A percentile compares a stretch with the other conserved stretches of the same genome.
Conservation (phyloP, 2,329 filamentous ascomycete genomes). For the Coniella lustricola region DNA sequence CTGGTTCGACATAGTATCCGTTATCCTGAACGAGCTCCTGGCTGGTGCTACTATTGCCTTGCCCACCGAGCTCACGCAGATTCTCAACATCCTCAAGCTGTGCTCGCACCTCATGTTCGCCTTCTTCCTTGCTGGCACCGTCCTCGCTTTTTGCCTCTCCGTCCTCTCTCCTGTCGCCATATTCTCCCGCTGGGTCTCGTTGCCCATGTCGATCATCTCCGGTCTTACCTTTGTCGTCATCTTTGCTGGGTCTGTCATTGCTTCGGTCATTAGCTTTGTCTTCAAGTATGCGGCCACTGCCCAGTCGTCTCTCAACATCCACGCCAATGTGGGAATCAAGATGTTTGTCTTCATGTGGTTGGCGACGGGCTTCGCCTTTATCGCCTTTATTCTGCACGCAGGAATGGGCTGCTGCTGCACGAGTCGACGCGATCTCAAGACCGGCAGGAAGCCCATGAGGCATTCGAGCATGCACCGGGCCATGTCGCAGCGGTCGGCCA, state of each 20-base stretch:
- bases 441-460: slow-evolving; percentile 26
- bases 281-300: slow-evolving; percentile 70
- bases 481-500: slow-evolving; percentile 10
- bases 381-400: slow-evolving; percentile 68
- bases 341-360: slow-evolving; percentile 93
- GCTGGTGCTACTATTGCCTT: slow-evolving; percentile 76
- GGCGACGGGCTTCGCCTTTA: slow-evolving; percentile 56
- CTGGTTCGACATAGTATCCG: slow-evolving; percentile 86
- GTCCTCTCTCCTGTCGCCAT: slow-evolving; percentile 54
- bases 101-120: slow-evolving; percentile 84
- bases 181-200: slow-evolving; percentile 50
- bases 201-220: slow-evolving; percentile 61
- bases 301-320: slow-evolving; percentile 69
- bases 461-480: slow-evolving; percentile 15
- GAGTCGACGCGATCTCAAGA: slow-evolving; percentile 44
- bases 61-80: slow-evolving; percentile 63
- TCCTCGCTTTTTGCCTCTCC: slow-evolving; percentile 66
- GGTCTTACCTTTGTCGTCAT: slow-evolving; percentile 62
- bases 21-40: slow-evolving; percentile 73
- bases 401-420: slow-evolving; percentile 73
- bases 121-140: slow-evolving; percentile 67
- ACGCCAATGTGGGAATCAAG: slow-evolving; percentile 57
- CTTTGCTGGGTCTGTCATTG: slow-evolving; percentile 64
- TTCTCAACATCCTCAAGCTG: slow-evolving; percentile 66
- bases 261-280: slow-evolving; percentile 76